Evolutionary conservation across 139 green algal species (phyloP), one percentile per base, ranked within the genome.

Genomic region (Chlamydomonas asymmetrica): DNA sequence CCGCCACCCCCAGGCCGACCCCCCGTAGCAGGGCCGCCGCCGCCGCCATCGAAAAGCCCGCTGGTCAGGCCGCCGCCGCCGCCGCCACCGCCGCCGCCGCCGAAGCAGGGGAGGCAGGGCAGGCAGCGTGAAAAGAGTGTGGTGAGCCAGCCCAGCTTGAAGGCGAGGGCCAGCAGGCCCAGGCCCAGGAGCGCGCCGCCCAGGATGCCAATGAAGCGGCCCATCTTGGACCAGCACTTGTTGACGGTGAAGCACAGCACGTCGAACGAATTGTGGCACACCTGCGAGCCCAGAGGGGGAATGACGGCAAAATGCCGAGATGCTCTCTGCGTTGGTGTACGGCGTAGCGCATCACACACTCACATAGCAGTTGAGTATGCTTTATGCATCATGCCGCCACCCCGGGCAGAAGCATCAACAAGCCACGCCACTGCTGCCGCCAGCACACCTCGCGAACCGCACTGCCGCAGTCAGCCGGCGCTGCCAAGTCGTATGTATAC

Each of bases 151-250:
- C 70, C 70, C 40, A 76, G 60, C 70, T 68, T 76, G 54, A 68
- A 6, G 2, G 70, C 70, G 39, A 37, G 35, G 5, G 29, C 74
- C 34, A 82, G 43, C 32, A 78, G 35, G 0, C 39, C 69, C 38
- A 78, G 0, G 2, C 40, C 62, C 27, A 34, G 13, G 5, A 57
- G 27, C n/a, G 50, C 63, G 5, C 76, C 76, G 9, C 37, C 70
- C 5, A 82, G 7, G 5, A 82, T 57, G 34, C 74, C 80, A 31
- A 81, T 20, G 20, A 85, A 37, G 6, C 52, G 50, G 5, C 80
- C 80, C 32, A 85, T 37, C 67, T 79, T 72, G 23, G 67, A 43
- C 80, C 80, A 85, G 80, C 80, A 85, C 7, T 48, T 8, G n/a
- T 64, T 67, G 2, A n/a, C 56, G 1, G 79, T 43, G 35, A 80